phyloP scores from a whole-genome alignment of 2,329 filamentous ascomycete genomes.

The Beauveria pseudobassiana region DNA sequence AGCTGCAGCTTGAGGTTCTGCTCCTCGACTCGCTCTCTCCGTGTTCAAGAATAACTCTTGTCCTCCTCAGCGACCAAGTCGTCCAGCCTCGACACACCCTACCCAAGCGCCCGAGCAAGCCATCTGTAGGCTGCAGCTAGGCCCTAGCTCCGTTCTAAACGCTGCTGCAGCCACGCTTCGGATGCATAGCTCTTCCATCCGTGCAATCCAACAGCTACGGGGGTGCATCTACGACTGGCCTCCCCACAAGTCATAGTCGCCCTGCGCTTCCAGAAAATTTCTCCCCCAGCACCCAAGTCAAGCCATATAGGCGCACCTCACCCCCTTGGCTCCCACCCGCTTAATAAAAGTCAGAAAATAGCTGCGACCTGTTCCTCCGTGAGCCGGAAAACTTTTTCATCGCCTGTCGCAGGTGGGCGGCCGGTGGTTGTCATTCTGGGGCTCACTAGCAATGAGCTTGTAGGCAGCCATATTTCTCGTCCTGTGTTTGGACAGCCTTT shows the following conservation, averaged over 20 bases:
- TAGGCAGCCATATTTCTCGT: slow-evolving; percentile 11
- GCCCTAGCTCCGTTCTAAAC: not conserved
- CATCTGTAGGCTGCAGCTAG: not conserved
- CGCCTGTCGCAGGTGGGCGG: not conserved
- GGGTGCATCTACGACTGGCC: not conserved
- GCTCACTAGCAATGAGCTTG: not conserved
- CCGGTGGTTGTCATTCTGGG: not conserved
- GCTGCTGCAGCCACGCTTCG: not conserved
- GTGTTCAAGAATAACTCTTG: not conserved
- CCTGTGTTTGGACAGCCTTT: slow-evolving; percentile 2
- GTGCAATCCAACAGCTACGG: not conserved
- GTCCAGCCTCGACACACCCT: not conserved
- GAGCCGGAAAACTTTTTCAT: slow-evolving; percentile 4
- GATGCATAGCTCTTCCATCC: not conserved
- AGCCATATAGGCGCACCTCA: not conserved
- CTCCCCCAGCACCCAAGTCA: slow-evolving; percentile 1
- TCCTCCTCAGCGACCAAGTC: not conserved
- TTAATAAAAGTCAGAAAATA: not conserved
- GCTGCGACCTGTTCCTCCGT: not conserved
- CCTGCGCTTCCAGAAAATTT: slow-evolving; percentile 8
- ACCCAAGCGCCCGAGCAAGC: not conserved
- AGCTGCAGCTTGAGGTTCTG: not conserved
- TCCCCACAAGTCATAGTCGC: slow-evolving; percentile 1
- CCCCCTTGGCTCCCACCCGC: not conserved
- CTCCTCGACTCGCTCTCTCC: not conserved